Evolutionary conservation across 2,329 filamentous ascomycete species (phyloP).

Genomic region (Sporothrix humicola): DNA sequence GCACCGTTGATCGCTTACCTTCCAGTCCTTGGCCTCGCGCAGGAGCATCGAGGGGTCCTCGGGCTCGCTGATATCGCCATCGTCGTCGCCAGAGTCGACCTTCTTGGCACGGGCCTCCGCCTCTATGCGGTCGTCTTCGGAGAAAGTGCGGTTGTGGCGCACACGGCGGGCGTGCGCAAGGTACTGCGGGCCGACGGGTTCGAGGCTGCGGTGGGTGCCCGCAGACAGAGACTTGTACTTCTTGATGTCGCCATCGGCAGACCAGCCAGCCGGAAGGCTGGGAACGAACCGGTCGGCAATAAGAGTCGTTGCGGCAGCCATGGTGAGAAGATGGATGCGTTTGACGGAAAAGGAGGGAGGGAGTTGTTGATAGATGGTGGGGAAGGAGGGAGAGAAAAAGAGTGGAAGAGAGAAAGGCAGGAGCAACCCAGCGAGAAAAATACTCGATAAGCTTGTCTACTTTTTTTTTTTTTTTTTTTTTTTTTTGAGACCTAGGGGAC

Average conservation of each 20-base stretch:
- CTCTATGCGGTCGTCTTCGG: slow-evolving; percentile 96
- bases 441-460: slow-evolving; percentile 4
- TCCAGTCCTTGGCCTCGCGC: slow-evolving; percentile 98
- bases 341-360: slow-evolving; percentile 32
- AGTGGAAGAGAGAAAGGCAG: background rate
- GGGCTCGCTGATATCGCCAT: slow-evolving; percentile 87
- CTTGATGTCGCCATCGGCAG: slow-evolving; percentile 91
- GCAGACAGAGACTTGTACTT: slow-evolving; percentile 75
- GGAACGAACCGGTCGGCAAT: slow-evolving; percentile 73
- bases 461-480: slow-evolving; percentile 19
- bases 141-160: slow-evolving; percentile 96
- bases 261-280: slow-evolving; percentile 78
- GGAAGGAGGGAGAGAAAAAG: background rate
- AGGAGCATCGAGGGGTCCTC: slow-evolving; percentile 93
- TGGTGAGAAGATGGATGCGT: slow-evolving; percentile 45
- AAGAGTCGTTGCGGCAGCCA: slow-evolving; percentile 66
- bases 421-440: slow-evolving; percentile 9
- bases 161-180: slow-evolving; percentile 94
- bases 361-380: background rate
- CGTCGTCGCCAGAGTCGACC: slow-evolving; percentile 84
- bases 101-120: slow-evolving; percentile 95
- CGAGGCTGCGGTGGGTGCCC: slow-evolving; percentile 83
- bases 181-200: slow-evolving; percentile 97
- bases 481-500: slow-evolving; percentile 2
- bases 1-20: slow-evolving; percentile 60